Evolutionary conservation across 768 basidiomycete species (phyloP), one percentile per base, ranked within the genome.

Genomic region (Boletus rubescentipes): DNA sequence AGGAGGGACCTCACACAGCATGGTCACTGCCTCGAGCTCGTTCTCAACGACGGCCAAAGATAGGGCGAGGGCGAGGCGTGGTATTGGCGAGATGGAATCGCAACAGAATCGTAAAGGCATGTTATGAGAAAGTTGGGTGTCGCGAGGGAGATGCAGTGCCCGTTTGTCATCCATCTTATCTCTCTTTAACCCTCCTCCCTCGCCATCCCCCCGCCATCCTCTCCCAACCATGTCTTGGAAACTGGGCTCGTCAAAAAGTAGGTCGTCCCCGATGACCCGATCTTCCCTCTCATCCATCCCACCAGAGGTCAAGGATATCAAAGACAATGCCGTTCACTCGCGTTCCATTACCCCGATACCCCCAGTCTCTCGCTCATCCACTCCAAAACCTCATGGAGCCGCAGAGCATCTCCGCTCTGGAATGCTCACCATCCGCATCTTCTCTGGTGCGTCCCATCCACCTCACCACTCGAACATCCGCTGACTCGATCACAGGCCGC

Each of bases 371-470:
- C 80, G 90, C 23, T 86, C 90, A n/a, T 81, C 82, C 5, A 91
- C 90, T 0, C 90, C 91, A 20, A 87, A 81, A 65, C 77, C 83
- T 4, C 74, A 74, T 52, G 67, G 75, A 67, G 76, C 76, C 31
- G 60, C 76, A 48, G 83, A 85, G 61, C 69, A 87, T 69, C 88
- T 90, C 61, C 82, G 91, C 71, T 88, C 84, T 41, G 96, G 96
- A 46, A 86, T 95, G 81, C 85, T 98, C 63, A 95, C 92, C 58
- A 94, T 99, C 70, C 85, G 93, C 56, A 93, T 99, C 68, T 95
- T 95, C 75, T 94, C 89, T 63, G 91, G 90, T 90, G 58, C 58
- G 82, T 64, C 63, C 48, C 68, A 16, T 23, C 31, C 43, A 36
- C 51, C 63, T 10, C 40, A 60, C 20, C 8, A 67, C 26, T 67